Evolutionary conservation across 768 basidiomycete species (phyloP).

Genomic region (Pulveroboletus sp.): DNA sequence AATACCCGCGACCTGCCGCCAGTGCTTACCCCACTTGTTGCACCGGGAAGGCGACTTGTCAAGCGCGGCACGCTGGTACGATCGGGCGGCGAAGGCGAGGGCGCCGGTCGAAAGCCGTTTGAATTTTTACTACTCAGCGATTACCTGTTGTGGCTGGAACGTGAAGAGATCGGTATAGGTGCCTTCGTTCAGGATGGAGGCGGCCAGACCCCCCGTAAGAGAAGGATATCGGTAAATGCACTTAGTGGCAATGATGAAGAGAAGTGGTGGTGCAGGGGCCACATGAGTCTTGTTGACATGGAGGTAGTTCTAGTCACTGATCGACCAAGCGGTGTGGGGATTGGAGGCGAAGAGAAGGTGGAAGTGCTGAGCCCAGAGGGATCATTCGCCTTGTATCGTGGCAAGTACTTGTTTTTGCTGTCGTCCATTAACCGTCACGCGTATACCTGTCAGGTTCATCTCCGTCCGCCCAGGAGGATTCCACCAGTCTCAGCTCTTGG

Average conservation of each 20-base stretch:
- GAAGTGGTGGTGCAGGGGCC: constrained; percentile 71
- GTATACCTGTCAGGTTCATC: constrained; percentile 1
- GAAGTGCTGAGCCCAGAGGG: constrained; percentile 76
- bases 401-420: constrained; percentile 35
- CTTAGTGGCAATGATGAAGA: constrained; percentile 49
- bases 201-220: constrained; percentile 14
- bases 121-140: constrained; percentile 85
- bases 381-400: constrained; percentile 72
- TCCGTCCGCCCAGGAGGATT: not conserved
- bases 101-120: constrained; percentile 36
- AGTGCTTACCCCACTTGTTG: constrained; percentile 72
- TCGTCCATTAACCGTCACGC: not conserved
- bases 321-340: constrained; percentile 20
- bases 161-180: constrained; percentile 38
- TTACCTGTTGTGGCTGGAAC: constrained; percentile 73
- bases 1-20: constrained; percentile 74
- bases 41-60: constrained; percentile 77
- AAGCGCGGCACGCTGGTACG: constrained; percentile 64
- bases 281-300: constrained; percentile 66
- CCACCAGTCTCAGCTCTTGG: constrained; percentile 53
- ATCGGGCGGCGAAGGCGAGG: constrained; percentile 42
- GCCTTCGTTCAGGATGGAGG: constrained; percentile 19
- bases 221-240: constrained; percentile 16
- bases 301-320: constrained; percentile 60
- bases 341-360: constrained; percentile 51